Conservation (phyloP, 805 yeast species). For the Suhomyces tanzawaensis region DNA sequence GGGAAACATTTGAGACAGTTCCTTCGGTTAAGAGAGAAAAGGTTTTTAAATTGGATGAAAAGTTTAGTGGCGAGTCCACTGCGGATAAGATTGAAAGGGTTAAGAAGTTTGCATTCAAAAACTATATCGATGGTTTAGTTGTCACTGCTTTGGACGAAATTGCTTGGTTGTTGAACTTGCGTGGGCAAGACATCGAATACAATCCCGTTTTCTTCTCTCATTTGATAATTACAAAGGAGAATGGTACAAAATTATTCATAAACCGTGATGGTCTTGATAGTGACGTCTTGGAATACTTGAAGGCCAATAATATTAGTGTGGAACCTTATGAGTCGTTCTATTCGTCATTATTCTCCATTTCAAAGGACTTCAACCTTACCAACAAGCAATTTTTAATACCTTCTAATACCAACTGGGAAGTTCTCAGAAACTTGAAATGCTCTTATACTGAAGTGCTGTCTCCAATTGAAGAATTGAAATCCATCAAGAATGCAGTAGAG, state of each 20-base stretch:
- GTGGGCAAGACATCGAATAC: slow-evolving; percentile 55
- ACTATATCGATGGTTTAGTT: slow-evolving; percentile 34
- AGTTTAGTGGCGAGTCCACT: slow-evolving; percentile 65
- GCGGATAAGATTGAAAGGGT: slow-evolving; percentile 55
- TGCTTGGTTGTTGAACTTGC: slow-evolving; percentile 52
- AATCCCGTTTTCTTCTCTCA: slow-evolving; percentile 54
- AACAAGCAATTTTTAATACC: slow-evolving; percentile 32
- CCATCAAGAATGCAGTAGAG: slow-evolving; percentile 50
- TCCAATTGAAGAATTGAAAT: slow-evolving; percentile 49
- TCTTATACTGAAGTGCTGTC: slow-evolving; percentile 29
- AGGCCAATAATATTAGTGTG: slow-evolving; percentile 25
- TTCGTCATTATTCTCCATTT: slow-evolving; percentile 37
- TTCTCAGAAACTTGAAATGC: slow-evolving; percentile 33
- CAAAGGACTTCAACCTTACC: slow-evolving; percentile 33
- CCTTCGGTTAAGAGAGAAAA: slow-evolving; percentile 55
- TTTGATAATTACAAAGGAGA: slow-evolving; percentile 29
- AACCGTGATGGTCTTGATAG: slow-evolving; percentile 40
- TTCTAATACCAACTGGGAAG: slow-evolving; percentile 38
- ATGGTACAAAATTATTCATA: slow-evolving; percentile 39
- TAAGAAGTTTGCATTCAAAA: slow-evolving; percentile 11
- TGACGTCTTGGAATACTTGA: slow-evolving; percentile 24
- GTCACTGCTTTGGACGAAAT: slow-evolving; percentile 50
- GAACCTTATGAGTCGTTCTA: slow-evolving; percentile 48
- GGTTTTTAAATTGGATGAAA: slow-evolving; percentile 48
- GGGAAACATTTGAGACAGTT: slow-evolving; percentile 62